Conservation (phyloP, 768 basidiomycete species). For the Imleria badia region DNA sequence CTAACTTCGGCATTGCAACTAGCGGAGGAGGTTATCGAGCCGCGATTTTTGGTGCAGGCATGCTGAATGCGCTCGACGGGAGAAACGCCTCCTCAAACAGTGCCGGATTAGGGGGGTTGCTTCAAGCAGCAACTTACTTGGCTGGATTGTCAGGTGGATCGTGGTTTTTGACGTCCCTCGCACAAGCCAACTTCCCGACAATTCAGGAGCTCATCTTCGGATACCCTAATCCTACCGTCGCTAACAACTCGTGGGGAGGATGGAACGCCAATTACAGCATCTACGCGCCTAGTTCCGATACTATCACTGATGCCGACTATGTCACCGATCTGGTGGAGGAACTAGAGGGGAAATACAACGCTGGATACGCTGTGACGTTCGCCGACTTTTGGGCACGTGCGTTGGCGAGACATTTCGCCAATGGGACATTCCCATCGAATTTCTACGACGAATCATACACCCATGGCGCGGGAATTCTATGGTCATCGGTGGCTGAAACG, state of each 20-base stretch:
- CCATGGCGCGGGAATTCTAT: conserved; percentile 37
- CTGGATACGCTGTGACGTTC: conserved; percentile 33
- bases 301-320: conserved; percentile 15
- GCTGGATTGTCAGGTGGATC: conserved; percentile 49
- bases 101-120: conserved; percentile 48
- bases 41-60: conserved; percentile 52
- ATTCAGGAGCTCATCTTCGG: conserved; percentile 41
- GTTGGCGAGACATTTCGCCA: conserved; percentile 39
- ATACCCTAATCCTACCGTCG: conserved; percentile 12
- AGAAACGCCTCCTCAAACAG: conserved; percentile 42
- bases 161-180: conserved; percentile 41
- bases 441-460: conserved; percentile 29
- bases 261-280: conserved; percentile 32
- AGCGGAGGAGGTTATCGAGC: conserved; percentile 61
- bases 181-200: conserved; percentile 40
- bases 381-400: conserved; percentile 28
- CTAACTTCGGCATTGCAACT: conserved; percentile 47
- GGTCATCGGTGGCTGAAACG: conserved; percentile 35
- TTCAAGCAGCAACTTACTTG: conserved; percentile 54
- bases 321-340: conserved; percentile 25
- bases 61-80: conserved; percentile 49
- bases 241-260: conserved; percentile 30
- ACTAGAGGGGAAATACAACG: conserved; percentile 28
- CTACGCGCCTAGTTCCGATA: conserved; percentile 17
- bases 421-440: conserved; percentile 35